Evolutionary conservation across 257 asterid genomes (phyloP).

Genomic region (Solanum chmielewskii): DNA sequence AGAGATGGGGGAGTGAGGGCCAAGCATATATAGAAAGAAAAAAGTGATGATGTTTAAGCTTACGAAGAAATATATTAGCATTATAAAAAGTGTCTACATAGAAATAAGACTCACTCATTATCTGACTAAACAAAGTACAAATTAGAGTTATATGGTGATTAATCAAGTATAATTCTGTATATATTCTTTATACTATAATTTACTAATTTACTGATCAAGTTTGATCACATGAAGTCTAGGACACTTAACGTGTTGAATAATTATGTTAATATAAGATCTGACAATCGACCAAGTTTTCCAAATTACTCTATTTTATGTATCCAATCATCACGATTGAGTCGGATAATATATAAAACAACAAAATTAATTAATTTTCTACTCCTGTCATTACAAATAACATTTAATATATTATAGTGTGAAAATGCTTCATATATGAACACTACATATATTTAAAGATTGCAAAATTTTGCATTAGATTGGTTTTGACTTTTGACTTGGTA

Average conservation of each 20-base stretch:
- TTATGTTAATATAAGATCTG: not conserved
- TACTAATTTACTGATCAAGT: not conserved
- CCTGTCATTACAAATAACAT: not conserved
- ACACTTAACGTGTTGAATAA: not conserved
- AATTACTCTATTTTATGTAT: not conserved
- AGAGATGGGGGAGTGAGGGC: no score
- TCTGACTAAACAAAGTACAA: not conserved
- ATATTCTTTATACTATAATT: not conserved
- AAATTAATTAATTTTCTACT: not conserved
- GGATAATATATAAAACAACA: not conserved
- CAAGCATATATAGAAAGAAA: no score
- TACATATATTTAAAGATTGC: not conserved
- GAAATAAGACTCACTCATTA: no score
- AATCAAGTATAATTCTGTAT: not conserved
- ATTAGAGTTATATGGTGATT: not conserved
- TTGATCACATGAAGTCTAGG: not conserved
- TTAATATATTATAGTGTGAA: not conserved
- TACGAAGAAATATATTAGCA: no score
- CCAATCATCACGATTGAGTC: not conserved
- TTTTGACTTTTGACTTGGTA: not conserved
- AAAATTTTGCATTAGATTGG: not conserved
- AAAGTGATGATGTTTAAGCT: no score
- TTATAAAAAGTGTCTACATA: no score
- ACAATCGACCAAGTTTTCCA: not conserved
- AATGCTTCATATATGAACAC: not conserved